Evolutionary conservation across 257 asterid genomes (phyloP).

Genomic region (Ehretia macrophylla): DNA sequence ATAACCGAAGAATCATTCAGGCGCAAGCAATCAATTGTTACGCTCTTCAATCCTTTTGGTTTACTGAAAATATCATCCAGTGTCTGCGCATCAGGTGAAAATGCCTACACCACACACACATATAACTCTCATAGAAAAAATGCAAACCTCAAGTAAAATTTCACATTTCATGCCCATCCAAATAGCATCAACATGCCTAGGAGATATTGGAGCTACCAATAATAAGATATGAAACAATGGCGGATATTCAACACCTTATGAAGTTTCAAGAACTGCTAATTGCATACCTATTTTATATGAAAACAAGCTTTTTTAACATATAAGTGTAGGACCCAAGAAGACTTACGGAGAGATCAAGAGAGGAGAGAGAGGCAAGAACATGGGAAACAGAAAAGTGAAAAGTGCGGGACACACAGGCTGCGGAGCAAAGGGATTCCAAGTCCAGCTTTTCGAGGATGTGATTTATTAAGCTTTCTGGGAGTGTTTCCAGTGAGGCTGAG

Average conservation of each 20-base stretch:
- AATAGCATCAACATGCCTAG: background rate
- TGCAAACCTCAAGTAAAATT: background rate
- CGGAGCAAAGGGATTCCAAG: conserved; percentile 53
- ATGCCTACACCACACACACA: conserved; percentile 34
- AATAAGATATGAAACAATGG: background rate
- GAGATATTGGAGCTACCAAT: too few species aligned
- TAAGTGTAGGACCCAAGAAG: too few species aligned
- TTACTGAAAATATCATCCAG: conserved; percentile 36
- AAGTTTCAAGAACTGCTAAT: background rate
- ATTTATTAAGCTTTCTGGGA: conserved; percentile 43
- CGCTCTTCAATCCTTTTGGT: conserved; percentile 33
- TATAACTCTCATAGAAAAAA: conserved; percentile 2
- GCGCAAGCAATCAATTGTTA: conserved; percentile 59
- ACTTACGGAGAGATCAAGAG: conserved; percentile 70
- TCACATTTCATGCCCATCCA: background rate
- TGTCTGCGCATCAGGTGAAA: conserved; percentile 46
- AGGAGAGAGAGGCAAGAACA: conserved; percentile 37
- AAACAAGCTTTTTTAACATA: too few species aligned
- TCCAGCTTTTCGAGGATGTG: conserved; percentile 45
- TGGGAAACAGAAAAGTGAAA: conserved; percentile 39
- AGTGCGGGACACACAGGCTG: conserved; percentile 48
- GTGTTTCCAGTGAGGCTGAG: conserved; percentile 28
- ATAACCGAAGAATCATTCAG: conserved; percentile 39
- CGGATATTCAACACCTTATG: too few species aligned
- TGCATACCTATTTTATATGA: background rate